Conservation (phyloP, 345 rosid species). For the Hirschfeldia incana region DNA sequence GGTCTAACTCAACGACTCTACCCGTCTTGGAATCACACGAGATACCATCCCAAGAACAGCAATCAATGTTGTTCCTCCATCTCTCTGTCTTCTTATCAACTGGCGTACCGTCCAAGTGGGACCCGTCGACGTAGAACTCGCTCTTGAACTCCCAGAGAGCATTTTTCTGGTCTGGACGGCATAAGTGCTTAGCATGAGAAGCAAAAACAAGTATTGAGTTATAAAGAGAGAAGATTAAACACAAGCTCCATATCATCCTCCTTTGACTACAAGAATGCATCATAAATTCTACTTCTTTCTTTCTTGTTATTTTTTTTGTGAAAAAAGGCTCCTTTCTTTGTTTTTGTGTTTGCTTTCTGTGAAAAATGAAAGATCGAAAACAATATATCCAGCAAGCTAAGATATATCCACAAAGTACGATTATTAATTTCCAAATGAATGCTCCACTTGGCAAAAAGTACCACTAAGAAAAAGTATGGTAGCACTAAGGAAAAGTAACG, state of each 20-base stretch:
- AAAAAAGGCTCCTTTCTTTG: too few species aligned
- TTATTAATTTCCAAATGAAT: background rate
- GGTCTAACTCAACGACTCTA: background rate
- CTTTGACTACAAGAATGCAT: background rate
- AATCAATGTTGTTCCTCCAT: conserved; percentile 5
- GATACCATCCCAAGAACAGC: background rate
- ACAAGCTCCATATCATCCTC: conserved; percentile 1
- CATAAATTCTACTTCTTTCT: background rate
- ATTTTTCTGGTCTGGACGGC: conserved; percentile 18
- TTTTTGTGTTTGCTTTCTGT: background rate
- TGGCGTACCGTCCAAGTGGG: background rate
- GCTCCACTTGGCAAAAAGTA: background rate
- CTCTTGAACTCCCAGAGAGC: conserved; percentile 27
- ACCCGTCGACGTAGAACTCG: background rate
- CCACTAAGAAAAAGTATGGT: background rate
- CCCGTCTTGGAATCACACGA: background rate
- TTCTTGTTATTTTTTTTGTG: too few species aligned
- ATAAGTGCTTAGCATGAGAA: background rate
- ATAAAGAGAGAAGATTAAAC: background rate
- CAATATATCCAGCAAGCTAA: background rate
- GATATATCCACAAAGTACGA: background rate
- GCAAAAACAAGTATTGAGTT: background rate
- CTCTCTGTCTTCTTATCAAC: background rate
- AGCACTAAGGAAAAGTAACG: background rate
- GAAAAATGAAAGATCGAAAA: background rate